Conservation (phyloP, 2,329 filamentous ascomycete species). For the Lachnellula cervina region DNA sequence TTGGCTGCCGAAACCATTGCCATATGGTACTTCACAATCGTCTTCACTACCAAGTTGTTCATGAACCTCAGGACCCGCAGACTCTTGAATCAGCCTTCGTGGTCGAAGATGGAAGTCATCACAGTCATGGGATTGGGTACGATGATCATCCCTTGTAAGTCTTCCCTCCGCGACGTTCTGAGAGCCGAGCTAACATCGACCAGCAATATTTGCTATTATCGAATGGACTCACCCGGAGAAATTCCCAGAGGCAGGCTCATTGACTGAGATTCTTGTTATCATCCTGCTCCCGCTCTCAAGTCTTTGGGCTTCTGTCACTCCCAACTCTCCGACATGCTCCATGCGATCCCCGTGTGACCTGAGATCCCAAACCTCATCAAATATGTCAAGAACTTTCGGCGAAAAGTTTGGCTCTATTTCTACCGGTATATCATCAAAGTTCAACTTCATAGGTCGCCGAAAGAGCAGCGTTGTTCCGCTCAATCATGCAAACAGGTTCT, state of each 20-base stretch:
- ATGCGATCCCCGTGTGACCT: not conserved
- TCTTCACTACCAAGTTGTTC: slow-evolving; percentile 59
- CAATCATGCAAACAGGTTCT: slow-evolving; percentile 9
- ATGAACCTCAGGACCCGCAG: slow-evolving; percentile 51
- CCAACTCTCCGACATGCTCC: slow-evolving; percentile 11
- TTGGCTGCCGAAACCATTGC: slow-evolving; percentile 50
- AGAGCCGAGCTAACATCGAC: slow-evolving; percentile 9
- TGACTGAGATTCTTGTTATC: slow-evolving; percentile 53
- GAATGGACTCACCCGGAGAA: slow-evolving; percentile 42
- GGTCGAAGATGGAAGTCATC: slow-evolving; percentile 61
- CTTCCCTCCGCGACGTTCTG: not conserved
- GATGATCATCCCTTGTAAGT: slow-evolving; percentile 57
- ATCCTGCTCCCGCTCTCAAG: slow-evolving; percentile 62
- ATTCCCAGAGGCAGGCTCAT: slow-evolving; percentile 49
- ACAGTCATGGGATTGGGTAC: slow-evolving; percentile 66
- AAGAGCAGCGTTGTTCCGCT: slow-evolving; percentile 3
- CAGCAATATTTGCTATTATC: slow-evolving; percentile 57
- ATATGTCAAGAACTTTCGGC: not conserved
- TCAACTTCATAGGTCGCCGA: not conserved
- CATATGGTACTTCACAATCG: slow-evolving; percentile 57
- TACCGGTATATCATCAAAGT: not conserved
- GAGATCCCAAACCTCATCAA: not conserved
- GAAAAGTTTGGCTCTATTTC: not conserved
- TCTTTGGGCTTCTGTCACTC: slow-evolving; percentile 52
- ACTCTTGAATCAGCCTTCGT: slow-evolving; percentile 52